A percentile compares a stretch with the other conserved stretches of the same genome.
Evolutionary conservation across 768 basidiomycete species (phyloP).

Genomic region (Rhodotorula sphaerocarpa): DNA sequence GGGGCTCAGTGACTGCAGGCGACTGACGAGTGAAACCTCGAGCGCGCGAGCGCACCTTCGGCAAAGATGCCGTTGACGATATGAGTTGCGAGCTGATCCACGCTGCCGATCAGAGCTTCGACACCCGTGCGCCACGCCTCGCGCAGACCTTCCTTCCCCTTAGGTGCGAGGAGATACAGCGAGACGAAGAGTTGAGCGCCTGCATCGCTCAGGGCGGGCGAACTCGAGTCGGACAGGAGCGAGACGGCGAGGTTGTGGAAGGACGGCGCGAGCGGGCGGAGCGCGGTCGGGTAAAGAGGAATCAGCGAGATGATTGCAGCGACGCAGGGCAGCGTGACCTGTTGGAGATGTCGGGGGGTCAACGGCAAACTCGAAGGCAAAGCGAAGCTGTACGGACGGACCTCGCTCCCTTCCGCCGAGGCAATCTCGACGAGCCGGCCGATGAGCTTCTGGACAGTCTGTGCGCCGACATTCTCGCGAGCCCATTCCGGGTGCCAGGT

Average conservation of each 20-base stretch:
- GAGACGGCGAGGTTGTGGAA: slow-evolving; percentile 28
- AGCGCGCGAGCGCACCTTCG: slow-evolving; percentile 15
- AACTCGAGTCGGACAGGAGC: background rate
- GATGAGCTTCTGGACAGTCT: slow-evolving; percentile 28
- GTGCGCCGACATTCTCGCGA: slow-evolving; percentile 30
- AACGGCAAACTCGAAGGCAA: too few relatives aligned
- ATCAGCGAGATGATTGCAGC: slow-evolving; percentile 23
- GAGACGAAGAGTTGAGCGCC: slow-evolving; percentile 25
- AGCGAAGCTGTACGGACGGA: too few relatives aligned
- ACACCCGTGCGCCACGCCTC: slow-evolving; percentile 33
- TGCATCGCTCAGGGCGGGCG: background rate
- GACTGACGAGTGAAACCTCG: background rate
- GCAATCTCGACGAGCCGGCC: slow-evolving; percentile 9
- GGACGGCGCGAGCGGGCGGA: slow-evolving; percentile 23
- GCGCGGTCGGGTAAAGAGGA: slow-evolving; percentile 34
- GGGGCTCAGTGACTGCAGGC: background rate
- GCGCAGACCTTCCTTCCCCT: slow-evolving; percentile 28
- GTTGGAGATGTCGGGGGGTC: too few relatives aligned
- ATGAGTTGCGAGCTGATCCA: slow-evolving; percentile 5
- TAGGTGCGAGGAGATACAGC: slow-evolving; percentile 32
- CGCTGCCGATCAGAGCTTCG: slow-evolving; percentile 23
- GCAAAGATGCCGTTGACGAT: slow-evolving; percentile 18
- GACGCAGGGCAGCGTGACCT: slow-evolving; percentile 20
- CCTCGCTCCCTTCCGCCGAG: slow-evolving; percentile 8
- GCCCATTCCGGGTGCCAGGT: slow-evolving; percentile 33